Evolutionary conservation across 352 stramenopile genomes (phyloP), one percentile per base, ranked within the genome.

Genomic region (Pythium biforme): DNA sequence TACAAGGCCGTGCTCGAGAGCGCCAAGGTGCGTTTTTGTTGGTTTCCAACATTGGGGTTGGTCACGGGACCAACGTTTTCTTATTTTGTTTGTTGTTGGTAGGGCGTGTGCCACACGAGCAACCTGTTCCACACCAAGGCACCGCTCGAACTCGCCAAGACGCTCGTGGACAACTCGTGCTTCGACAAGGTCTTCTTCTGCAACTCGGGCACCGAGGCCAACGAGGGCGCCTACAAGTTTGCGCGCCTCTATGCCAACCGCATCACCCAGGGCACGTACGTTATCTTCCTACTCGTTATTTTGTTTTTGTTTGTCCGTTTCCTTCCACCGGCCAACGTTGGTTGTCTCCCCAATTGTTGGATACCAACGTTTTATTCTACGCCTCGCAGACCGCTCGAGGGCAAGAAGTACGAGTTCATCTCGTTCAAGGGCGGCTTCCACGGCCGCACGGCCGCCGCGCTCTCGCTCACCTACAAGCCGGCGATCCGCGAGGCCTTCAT

Each of bases 131-230:
- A 98, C 68, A 98, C 96, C 19, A 81, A 90, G n/a, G 74, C 92
- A 41, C 95, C 97, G 56, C 89, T 96, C 29, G 73, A 95, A 47
- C 77, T 99, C 23, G 97, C 96, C 23, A 88, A 97, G 67, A 98
- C 85, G 75, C 81, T 99, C 7, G 91, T 98, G 58, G 86, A 98
- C 62, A 98, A 98, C 69, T 98, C 89, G n/a, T 83, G 81, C 43
- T 97, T 98, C 59, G 87, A 96, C 72, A 98, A 98, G 72, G 96
- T 96, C n/a, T 99, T 99, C 77, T 99, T 99, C 77, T 98, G 90
- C 73, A 99, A 99, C 75, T 97, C 85, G 3, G 83, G 97, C 54
- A 97, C 89, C 17, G 92, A 98, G 69, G 86, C 87, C 52, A 96
- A 94, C 69, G 88, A 96, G 68, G 89, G 78, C 20, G 87, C 87